Evolutionary conservation across 768 basidiomycete species (phyloP), one percentile per base, ranked within the genome.

Genomic region (Rhodotorula graminis): DNA sequence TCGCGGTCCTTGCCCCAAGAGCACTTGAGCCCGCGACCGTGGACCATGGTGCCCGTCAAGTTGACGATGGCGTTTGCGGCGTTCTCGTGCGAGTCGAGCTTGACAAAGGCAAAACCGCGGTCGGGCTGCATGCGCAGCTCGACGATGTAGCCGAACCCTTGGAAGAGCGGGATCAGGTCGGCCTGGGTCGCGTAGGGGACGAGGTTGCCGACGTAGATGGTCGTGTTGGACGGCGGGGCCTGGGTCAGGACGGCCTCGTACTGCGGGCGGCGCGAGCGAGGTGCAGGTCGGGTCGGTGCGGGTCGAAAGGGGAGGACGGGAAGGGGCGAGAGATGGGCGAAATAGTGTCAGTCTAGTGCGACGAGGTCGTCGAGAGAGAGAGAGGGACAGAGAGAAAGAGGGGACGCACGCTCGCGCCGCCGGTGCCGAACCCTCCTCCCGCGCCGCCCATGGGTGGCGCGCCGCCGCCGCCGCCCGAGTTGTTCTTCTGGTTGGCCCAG

Each of bases 401-500:
- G 29, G 8, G 56, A 23, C 37, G 40, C 42, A 8, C 40, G 44
- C 44, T 46, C 14, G 12, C 52, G 3, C 73, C 69, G 33, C 59
- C 62, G 47, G 37, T 58, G 44, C 49, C 42, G 37, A 64, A 19
- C 18, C 47, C 65, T 3, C 67, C 65, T 37, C 37, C 37, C 37
- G 37, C 37, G 37, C 71, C 65, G 31, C 50, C 21, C 69, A 65
- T 70, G 16, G 65, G 37, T 31, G 55, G 58, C 7, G 61, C 64
- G 29, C 69, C 73, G 29, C 72, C 74, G 27, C 75, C 75, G 42
- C 74, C 69, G n/a, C 76, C 71, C 53, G 63, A 68, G 82, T 95
- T 93, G 27, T 94, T 97, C 85, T 98, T 97, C 83, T 98, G 95
- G 84, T 98, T 98, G 65, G 96, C 96, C 95, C 95, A 99, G 84